Evolutionary conservation across 2,329 filamentous ascomycete species (phyloP), one percentile per base, ranked within the genome.

Genomic region (Cytospora piceae): DNA sequence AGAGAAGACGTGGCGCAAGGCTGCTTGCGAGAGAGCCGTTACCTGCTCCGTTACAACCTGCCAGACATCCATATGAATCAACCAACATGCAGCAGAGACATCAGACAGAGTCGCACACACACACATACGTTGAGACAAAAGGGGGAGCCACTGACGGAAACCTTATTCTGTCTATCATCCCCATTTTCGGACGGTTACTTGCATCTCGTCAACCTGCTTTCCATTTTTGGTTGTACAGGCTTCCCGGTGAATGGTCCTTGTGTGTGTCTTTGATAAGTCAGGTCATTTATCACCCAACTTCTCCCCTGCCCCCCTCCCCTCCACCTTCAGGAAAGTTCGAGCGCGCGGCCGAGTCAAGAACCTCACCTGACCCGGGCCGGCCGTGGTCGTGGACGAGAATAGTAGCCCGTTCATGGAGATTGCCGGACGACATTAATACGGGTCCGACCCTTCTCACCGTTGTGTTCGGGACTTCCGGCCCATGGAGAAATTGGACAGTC

Each of bases 331-430:
- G 12, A 12, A 15, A 37, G 34, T 24, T 27, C 11, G 9, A 57
- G 24, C 46, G 12, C n/a, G 22, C 14, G 24, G 46, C 46, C 42
- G 31, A 27, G 31, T 5, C 29, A 31, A 49, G 46, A 14, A 24
- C 20, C 46, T 49, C 46, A 7, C 46, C 46, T 24, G n/a, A 49
- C 29, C 58, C 58, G 58, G 51, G 22, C 32, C 49, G 34, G 34
- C 22, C 46, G 27, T 62, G 52, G 29, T 62, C 52, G 52, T 62
- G 49, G 46, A 22, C 46, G 46, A 49, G 9, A 22, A 49, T 49
- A 12, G 46, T 51, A 32, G 39, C 39, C 62, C 49, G 39, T 37
- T 37, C 62, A 56, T 64, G 62, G 62, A 64, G 56, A 64, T 64
- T 59, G 51, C 62, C 62, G 62, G 62, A 22, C 34, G 46, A 49